Percentiles rank a stretch among this genome's conserved stretches.
phyloP scores from a whole-genome alignment of 73 alveolate species.

The Blepharisma stoltei region DNA sequence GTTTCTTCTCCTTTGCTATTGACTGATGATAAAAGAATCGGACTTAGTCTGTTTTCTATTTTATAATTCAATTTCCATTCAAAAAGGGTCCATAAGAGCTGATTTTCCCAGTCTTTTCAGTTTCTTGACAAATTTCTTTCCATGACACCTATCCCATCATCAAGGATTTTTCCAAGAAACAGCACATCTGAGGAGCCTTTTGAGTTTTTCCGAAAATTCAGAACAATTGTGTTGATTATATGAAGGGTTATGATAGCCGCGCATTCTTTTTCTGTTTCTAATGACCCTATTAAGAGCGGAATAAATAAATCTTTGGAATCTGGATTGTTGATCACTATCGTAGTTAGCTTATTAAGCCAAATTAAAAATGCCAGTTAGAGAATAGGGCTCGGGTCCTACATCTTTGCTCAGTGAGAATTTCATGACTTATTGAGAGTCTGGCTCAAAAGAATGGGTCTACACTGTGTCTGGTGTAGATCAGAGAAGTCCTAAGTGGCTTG shows the following conservation, averaged over 20 bases:
- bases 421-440: too few species aligned
- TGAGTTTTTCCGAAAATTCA: neutral
- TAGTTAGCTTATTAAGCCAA: neutral
- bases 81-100: neutral
- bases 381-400: too few species aligned
- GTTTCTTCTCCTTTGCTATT: slow-evolving; percentile 14
- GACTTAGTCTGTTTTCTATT: neutral
- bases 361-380: too few species aligned
- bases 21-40: neutral
- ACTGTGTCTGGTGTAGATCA: too few species aligned
- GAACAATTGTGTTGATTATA: neutral
- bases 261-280: slow-evolving; percentile 1
- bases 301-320: neutral
- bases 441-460: too few species aligned
- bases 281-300: neutral
- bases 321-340: neutral
- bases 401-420: too few species aligned
- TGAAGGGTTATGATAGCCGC: slow-evolving; percentile 16
- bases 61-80: slow-evolving; percentile 24
- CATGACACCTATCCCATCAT: neutral
- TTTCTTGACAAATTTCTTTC: neutral
- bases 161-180: slow-evolving; percentile 21
- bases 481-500: too few species aligned
- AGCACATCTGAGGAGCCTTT: neutral
- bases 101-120: slow-evolving; percentile 24